Percentiles rank a stretch among this genome's conserved stretches.
Evolutionary conservation across 2,329 filamentous ascomycete species (phyloP).

Genomic region (Dothideomycetidae sp.): DNA sequence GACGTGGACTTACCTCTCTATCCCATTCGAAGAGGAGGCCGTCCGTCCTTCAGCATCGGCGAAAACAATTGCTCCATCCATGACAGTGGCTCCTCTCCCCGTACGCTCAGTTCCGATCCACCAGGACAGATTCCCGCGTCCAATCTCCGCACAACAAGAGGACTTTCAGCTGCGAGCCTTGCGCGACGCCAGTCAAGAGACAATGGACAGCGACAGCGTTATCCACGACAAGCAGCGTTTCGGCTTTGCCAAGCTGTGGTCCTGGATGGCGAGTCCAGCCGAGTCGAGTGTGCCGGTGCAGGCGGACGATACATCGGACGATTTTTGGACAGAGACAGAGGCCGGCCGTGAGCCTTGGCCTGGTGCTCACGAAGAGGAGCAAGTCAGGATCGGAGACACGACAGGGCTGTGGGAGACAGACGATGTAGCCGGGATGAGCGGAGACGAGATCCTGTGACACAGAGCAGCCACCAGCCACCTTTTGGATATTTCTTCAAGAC

Average conservation of each 20-base stretch:
- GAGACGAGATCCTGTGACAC: constrained; percentile 5
- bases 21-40: constrained; percentile 6
- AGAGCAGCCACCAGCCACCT: too few relatives aligned
- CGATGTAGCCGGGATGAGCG: constrained; percentile 4
- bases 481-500: too few relatives aligned
- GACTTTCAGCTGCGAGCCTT: neutral
- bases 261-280: constrained; percentile 4
- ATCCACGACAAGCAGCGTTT: constrained; percentile 1
- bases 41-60: neutral
- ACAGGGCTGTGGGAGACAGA: constrained; percentile 6
- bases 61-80: too few relatives aligned
- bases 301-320: too few relatives aligned
- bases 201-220: constrained; percentile 6
- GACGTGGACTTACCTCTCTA: neutral
- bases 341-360: neutral
- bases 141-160: neutral
- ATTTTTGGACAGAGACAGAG: neutral
- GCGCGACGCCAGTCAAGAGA: constrained; percentile 1
- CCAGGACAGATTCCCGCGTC: neutral
- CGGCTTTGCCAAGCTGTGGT: constrained; percentile 2
- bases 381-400: neutral
- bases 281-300: too few relatives aligned
- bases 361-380: neutral
- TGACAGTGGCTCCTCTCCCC: neutral
- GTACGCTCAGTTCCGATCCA: neutral